phyloP scores from a whole-genome alignment of 305 asterid genomes.

The Lippia alba region DNA sequence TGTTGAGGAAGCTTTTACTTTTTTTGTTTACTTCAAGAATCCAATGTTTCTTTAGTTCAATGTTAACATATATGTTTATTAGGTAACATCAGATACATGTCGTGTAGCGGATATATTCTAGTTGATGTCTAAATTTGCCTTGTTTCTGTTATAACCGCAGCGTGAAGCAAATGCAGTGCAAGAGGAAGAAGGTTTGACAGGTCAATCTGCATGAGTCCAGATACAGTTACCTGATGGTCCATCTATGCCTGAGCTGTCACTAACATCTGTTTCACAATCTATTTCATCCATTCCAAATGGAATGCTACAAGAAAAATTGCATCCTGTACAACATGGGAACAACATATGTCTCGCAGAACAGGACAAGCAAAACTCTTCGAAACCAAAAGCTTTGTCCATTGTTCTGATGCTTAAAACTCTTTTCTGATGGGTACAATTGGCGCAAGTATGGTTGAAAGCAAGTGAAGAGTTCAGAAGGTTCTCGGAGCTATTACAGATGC shows the following conservation, averaged over 20 bases:
- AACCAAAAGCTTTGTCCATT: slow-evolving; percentile 44
- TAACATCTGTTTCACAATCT: slow-evolving; percentile 48
- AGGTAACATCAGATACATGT: slow-evolving; percentile 1
- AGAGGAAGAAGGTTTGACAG: slow-evolving; percentile 35
- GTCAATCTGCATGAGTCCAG: slow-evolving; percentile 40
- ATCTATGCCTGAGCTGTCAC: slow-evolving; percentile 50
- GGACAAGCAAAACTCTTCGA: slow-evolving; percentile 45
- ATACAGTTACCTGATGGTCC: slow-evolving; percentile 40
- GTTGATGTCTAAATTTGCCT: slow-evolving; percentile 25
- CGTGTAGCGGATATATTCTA: slow-evolving; percentile 20
- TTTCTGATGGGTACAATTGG: slow-evolving; percentile 89
- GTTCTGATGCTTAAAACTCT: slow-evolving; percentile 52
- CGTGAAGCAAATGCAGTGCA: slow-evolving; percentile 44
- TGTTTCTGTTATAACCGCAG: slow-evolving; percentile 42
- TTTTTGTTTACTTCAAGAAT: slow-evolving; percentile 6
- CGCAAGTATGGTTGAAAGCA: slow-evolving; percentile 92
- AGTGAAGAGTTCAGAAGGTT: slow-evolving; percentile 90
- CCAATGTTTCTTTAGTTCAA: neutral
- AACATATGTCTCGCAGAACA: slow-evolving; percentile 33
- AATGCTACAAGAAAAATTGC: slow-evolving; percentile 39
- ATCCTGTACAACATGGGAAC: slow-evolving; percentile 40
- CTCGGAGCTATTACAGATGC: slow-evolving; percentile 89
- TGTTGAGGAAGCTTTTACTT: slow-evolving; percentile 17
- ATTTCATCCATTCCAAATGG: slow-evolving; percentile 51
- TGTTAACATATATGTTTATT: slow-evolving; percentile 10